Evolutionary conservation across 1,139 yeast genomes (phyloP).

Genomic region (Saccharomyces hybrid): DNA sequence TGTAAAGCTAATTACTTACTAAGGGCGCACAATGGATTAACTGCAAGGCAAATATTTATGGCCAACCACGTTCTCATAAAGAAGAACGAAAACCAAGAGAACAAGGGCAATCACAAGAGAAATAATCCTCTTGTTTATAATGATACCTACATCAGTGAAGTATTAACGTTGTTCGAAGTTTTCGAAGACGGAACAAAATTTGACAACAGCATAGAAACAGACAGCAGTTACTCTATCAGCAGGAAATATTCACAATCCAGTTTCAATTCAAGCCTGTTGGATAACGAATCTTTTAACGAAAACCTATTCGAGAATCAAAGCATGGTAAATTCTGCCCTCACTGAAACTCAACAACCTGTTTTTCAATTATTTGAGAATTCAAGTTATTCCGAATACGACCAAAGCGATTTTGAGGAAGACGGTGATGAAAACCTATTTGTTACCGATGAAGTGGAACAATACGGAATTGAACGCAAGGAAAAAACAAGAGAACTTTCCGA

Average conservation of each 20-base stretch:
- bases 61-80: constrained; percentile 32
- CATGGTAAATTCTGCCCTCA: not conserved
- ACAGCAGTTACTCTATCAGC: constrained; percentile 3
- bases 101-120: constrained; percentile 9
- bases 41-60: constrained; percentile 40
- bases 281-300: constrained; percentile 27
- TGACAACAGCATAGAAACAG: constrained; percentile 4
- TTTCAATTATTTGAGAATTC: constrained; percentile 22
- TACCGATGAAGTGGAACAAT: constrained; percentile 18
- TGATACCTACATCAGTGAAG: not conserved
- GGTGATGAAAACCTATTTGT: constrained; percentile 27
- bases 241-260: constrained; percentile 24
- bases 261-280: constrained; percentile 62
- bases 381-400: constrained; percentile 24
- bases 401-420: constrained; percentile 28
- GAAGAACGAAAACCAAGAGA: not conserved
- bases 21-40: constrained; percentile 48
- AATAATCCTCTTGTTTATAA: constrained; percentile 7
- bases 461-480: constrained; percentile 3
- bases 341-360: constrained; percentile 22
- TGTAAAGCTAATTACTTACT: constrained; percentile 59
- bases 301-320: constrained; percentile 9
- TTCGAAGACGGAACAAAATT: constrained; percentile 2
- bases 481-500: constrained; percentile 8
- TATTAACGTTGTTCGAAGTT: not conserved